Conservation (phyloP, 352 stramenopile genomes). For the Phytophthora pseudosyringae region DNA sequence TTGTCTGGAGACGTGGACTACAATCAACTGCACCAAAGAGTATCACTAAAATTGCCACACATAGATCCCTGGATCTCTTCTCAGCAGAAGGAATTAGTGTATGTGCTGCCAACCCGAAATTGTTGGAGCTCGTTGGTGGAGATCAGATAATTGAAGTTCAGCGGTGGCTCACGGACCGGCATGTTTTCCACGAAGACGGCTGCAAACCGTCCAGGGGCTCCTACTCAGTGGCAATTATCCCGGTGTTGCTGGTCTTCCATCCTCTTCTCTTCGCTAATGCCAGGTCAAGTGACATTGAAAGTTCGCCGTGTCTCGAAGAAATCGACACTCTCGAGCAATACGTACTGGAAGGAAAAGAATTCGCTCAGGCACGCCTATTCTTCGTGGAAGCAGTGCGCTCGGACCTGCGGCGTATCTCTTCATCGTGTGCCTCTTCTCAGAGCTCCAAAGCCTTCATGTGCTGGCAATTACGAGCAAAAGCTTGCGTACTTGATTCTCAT, state of each 20-base stretch:
- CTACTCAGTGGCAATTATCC: constrained; percentile 41
- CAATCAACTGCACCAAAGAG: neutral
- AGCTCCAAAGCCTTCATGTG: constrained; percentile 4
- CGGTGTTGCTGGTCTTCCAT: constrained; percentile 37
- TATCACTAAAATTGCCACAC: neutral
- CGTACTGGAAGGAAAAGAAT: constrained; percentile 46
- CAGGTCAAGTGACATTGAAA: neutral
- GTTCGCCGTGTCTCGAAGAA: neutral
- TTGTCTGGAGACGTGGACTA: constrained; percentile 33
- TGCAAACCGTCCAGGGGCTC: constrained; percentile 52
- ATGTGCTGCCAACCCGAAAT: constrained; percentile 24
- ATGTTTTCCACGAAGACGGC: constrained; percentile 24
- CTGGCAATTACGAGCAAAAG: constrained; percentile 15
- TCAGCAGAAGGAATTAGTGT: constrained; percentile 4
- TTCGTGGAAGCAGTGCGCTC: constrained; percentile 47
- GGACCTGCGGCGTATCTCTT: constrained; percentile 39
- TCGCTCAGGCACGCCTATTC: constrained; percentile 38
- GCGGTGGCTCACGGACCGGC: constrained; percentile 28
- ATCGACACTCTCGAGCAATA: constrained; percentile 50
- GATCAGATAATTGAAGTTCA: constrained; percentile 18
- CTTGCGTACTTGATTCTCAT: constrained; percentile 5
- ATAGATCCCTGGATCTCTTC: constrained; percentile 13
- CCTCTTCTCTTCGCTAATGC: constrained; percentile 22
- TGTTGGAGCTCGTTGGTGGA: constrained; percentile 27
- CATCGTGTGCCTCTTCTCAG: neutral